Percentiles rank a stretch among this genome's conserved stretches.
Conservation (phyloP, 495 filamentous ascomycete species). For the Emericellopsis terricola region DNA sequence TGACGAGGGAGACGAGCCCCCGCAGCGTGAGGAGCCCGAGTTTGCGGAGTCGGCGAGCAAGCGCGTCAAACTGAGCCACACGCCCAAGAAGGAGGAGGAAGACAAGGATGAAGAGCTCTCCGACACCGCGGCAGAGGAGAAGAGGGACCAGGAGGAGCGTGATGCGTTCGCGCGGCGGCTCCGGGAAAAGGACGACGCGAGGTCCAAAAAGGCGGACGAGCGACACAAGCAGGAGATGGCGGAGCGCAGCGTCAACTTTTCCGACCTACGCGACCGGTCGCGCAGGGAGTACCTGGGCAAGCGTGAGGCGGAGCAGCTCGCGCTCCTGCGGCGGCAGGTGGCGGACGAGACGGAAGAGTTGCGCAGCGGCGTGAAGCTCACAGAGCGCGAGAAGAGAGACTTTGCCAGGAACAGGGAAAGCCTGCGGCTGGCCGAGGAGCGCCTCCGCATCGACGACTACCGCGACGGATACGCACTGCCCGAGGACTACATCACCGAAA, state of each 20-base stretch:
- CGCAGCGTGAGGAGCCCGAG: constrained; percentile 20
- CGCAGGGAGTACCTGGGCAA: constrained; percentile 91
- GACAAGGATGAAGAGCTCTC: constrained; percentile 35
- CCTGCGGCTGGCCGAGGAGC: constrained; percentile 72
- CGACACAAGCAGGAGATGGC: constrained; percentile 17
- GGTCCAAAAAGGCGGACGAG: constrained; percentile 53
- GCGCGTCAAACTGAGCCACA: constrained; percentile 28
- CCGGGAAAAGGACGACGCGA: constrained; percentile 39
- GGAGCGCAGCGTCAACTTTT: constrained; percentile 27
- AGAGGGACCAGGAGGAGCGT: constrained; percentile 49
- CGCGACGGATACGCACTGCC: constrained; percentile 88
- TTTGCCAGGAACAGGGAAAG: constrained; percentile 83
- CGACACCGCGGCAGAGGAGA: constrained; percentile 33
- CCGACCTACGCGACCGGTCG: constrained; percentile 60
- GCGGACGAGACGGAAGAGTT: constrained; percentile 74
- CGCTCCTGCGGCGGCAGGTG: constrained; percentile 78
- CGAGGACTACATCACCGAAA: constrained; percentile 85
- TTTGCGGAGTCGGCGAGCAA: constrained; percentile 38
- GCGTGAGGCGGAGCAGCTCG: constrained; percentile 69
- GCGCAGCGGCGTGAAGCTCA: constrained; percentile 55
- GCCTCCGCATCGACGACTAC: constrained; percentile 76
- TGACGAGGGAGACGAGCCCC: constrained; percentile 23
- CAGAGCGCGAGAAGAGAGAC: constrained; percentile 66
- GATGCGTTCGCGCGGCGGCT: constrained; percentile 61
- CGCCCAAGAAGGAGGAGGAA: constrained; percentile 29